Conservation (phyloP, 208 protist species). For the Wallacemonas sp. region DNA sequence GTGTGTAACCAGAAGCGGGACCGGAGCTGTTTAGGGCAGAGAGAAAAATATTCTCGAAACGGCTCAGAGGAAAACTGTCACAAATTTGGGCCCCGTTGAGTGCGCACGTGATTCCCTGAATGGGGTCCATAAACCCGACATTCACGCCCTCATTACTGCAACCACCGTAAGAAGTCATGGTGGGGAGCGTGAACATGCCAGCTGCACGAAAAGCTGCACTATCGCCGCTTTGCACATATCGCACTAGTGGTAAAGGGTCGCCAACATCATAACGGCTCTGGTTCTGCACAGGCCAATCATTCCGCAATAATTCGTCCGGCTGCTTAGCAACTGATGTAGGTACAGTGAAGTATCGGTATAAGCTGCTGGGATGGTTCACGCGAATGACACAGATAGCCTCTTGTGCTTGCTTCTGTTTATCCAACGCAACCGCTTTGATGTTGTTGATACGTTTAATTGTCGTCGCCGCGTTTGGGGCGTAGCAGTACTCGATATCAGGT, state of each 20-base stretch:
- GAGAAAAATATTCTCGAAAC: constrained; percentile 60
- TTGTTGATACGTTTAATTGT: constrained; percentile 41
- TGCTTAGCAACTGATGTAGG: constrained; percentile 47
- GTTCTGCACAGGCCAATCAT: constrained; percentile 1
- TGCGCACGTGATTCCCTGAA: constrained; percentile 48
- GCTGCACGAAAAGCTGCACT: constrained; percentile 28
- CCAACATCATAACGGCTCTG: constrained; percentile 21
- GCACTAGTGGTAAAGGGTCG: constrained; percentile 26
- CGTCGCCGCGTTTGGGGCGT: constrained; percentile 36
- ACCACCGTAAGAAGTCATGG: constrained; percentile 32
- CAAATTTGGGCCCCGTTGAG: constrained; percentile 52
- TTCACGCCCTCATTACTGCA: constrained; percentile 32
- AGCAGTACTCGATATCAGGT: constrained; percentile 60
- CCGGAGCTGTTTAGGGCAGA: constrained; percentile 15
- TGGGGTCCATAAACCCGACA: constrained; percentile 55
- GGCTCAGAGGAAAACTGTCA: constrained; percentile 29
- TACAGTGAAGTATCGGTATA: constrained; percentile 71
- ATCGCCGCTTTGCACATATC: constrained; percentile 20
- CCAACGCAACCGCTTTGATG: constrained; percentile 33
- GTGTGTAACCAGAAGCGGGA: constrained; percentile 15
- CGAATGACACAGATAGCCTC: constrained; percentile 60
- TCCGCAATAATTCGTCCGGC: neutral
- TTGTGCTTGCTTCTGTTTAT: constrained; percentile 33
- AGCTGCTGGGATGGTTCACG: constrained; percentile 54
- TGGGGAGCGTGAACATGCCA: constrained; percentile 43